Evolutionary conservation across 441 rosid species (phyloP), one percentile per base, ranked within the genome.

Genomic region (Macaranga tanarius): DNA sequence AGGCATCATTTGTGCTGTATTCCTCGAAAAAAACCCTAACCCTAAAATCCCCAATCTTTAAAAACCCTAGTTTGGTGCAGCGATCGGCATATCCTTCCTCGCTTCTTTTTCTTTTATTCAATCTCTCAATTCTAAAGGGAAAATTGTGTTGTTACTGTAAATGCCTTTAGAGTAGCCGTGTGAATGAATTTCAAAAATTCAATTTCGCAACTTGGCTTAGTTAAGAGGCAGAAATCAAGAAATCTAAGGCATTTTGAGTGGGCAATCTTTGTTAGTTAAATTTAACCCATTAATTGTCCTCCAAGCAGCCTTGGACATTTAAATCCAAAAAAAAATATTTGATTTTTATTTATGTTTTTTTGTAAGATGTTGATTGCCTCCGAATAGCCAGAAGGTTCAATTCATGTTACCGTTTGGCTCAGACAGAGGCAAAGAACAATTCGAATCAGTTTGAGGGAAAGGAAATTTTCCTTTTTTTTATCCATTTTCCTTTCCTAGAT

Each of bases 151-250:
- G 13, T 42, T 10, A 9, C 47, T 42, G 38, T 51, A 5, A 2
- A 2, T 63, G 91, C 88, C 87, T 84, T 85, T 80, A 81, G 92
- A 88, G 92, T 88, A 84, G 92, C 82, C 87, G 16, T 80, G 69
- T 82, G 85, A 67, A 77, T 55, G 3, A 20, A 38, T 23, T 42
- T 4, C 8, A 0, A 0, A 58, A 4, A 25, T 48, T 0, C 56
- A 48, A 69, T 82, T 79, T 84, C 86, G 71, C 75, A 77, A 11
- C 38, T 13, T 54, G 84, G 92, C 81, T 88, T 86, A 86, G 89
- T 88, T 86, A 85, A 82, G 87, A 73, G 87, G 92, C 92, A 62
- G 26, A 88, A 16, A 88, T 73, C 60, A 62, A 80, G 19, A 17
- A 38, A 59, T 59, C 74, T 44, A 11, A 71, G 83, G 87, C 75